Evolutionary conservation across 306 rosid species (phyloP), one percentile per base, ranked within the genome.

Genomic region (Inga laurina): DNA sequence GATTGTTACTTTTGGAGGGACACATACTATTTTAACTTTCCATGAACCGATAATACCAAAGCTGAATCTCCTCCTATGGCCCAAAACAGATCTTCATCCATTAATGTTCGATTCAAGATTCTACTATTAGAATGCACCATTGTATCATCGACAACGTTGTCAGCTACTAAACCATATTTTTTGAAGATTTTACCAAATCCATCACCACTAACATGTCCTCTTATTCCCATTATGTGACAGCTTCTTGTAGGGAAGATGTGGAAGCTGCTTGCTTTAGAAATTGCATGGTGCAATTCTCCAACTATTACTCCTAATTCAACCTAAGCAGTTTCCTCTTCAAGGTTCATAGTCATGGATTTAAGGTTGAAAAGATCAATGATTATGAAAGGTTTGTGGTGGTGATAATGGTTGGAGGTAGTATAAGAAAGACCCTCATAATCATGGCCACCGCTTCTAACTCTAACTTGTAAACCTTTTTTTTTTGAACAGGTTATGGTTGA

Each of bases 61-160:
- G 75, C 83, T 83, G 32, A 80, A 56, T 4, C 89, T 0, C 87
- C 89, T 80, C 78, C 78, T 43, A 86, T 65, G n/a, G 87, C 83
- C 87, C 89, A 83, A 45, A 86, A 83, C 0, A 86, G 68, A 80
- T 86, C 87, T 54, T 83, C 89, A 2, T 83, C 89, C 89, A 86
- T 86, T 10, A 18, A 0, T 24, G 75, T 12, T 65, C 85, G 77
- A 8, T 86, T 78, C 64, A 83, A 34, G 13, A 80, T 34, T 15
- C 35, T 86, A 10, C 87, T 87, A 10, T 83, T 54, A 10, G 43
- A 81, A 83, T 83, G 84, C 6, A 86, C 51, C 0, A 83, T 76
- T 8, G 52, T 24, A 24, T 81, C 85, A 76, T 86, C 87, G 5
- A 83, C 59, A 2, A 83, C 8, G 44, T 22, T 86, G 84, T 86